These are phyloP conservation scores for Leishmania arabica DNA, from an alignment of 208 protist genomes.

Conservation along the genomic window DNA sequence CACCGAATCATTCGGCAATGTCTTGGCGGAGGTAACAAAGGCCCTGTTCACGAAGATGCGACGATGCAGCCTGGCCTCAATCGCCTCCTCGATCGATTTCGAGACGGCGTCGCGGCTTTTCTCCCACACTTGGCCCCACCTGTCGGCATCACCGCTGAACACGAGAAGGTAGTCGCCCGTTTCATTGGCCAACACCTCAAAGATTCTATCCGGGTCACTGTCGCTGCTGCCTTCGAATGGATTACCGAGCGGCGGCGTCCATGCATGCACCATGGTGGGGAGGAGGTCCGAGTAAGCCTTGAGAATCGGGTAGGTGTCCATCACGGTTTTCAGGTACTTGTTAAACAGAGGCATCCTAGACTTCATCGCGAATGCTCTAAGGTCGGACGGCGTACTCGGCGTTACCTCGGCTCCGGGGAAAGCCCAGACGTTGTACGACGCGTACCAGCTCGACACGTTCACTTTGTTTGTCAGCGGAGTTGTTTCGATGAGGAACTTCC, in stretches of 20 bases:
- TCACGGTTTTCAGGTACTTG: background rate
- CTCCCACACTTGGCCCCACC: conserved; percentile 12
- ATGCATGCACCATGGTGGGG: background rate
- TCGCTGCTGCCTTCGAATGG: background rate
- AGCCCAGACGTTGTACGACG: conserved; percentile 19
- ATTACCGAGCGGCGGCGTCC: conserved; percentile 7
- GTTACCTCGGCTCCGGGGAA: conserved; percentile 5
- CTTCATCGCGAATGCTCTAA: conserved; percentile 2
- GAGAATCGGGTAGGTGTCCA: background rate
- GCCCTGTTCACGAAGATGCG: conserved; percentile 3
- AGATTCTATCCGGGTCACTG: background rate
- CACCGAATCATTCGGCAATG: conserved; percentile 1
- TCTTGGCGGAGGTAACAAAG: conserved; percentile 2
- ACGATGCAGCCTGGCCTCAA: background rate
- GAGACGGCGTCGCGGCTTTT: background rate
- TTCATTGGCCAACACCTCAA: background rate
- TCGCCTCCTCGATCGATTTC: conserved; percentile 4
- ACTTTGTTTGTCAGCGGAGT: background rate
- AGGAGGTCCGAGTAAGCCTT: conserved; percentile 3
- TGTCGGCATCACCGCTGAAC: conserved; percentile 5
- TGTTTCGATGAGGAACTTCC: background rate
- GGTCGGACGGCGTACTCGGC: background rate
- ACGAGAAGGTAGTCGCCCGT: conserved; percentile 24
- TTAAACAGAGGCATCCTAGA: conserved; percentile 10
- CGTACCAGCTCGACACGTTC: conserved; percentile 26